These are phyloP conservation scores for Phyllosticta ampelicida DNA, from an alignment of 2,329 filamentous ascomycete genomes.

Conservation along the genomic window DNA sequence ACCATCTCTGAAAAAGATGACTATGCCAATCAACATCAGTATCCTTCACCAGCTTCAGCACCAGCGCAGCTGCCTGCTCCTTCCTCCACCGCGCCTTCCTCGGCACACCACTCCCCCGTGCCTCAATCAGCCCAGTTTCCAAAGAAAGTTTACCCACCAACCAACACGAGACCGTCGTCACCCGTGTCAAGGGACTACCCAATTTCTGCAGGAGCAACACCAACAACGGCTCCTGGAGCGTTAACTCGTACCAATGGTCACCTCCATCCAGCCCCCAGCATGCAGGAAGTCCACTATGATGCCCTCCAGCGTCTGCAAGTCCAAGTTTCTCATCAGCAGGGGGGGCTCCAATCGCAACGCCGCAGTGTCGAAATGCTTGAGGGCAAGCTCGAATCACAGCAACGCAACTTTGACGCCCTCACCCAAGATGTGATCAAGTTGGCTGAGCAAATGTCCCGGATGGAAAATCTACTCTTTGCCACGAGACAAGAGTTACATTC, in stretches of 20 bases:
- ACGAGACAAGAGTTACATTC: slow-evolving; percentile 25
- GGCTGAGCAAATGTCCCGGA: slow-evolving; percentile 30
- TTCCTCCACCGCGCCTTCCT: slow-evolving; percentile 14
- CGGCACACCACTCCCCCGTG: slow-evolving; percentile 13
- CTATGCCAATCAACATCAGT: slow-evolving; percentile 14
- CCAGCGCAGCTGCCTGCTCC: slow-evolving; percentile 13
- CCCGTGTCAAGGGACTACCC: slow-evolving; percentile 15
- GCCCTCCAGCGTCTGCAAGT: slow-evolving; percentile 36
- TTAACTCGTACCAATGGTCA: slow-evolving; percentile 13
- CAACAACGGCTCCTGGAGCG: slow-evolving; percentile 11
- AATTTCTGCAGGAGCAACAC: slow-evolving; percentile 5
- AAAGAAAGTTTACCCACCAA: slow-evolving; percentile 2
- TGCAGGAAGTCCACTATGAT: slow-evolving; percentile 25
- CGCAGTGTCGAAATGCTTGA: slow-evolving; percentile 28
- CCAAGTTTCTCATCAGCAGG: slow-evolving; percentile 38
- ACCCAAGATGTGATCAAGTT: slow-evolving; percentile 30
- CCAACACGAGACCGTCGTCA: slow-evolving; percentile 11
- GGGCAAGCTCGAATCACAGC: slow-evolving; percentile 22
- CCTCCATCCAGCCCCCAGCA: slow-evolving; percentile 19
- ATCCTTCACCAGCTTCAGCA: slow-evolving; percentile 11
- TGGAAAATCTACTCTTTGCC: slow-evolving; percentile 26
- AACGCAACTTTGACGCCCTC: slow-evolving; percentile 28
- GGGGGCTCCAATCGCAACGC: slow-evolving; percentile 22
- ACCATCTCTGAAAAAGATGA: not conserved
- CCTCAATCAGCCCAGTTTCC: slow-evolving; percentile 5